phyloP scores from a whole-genome alignment of 371 early-diverging fungal species.

The Actinomucor elegans region DNA sequence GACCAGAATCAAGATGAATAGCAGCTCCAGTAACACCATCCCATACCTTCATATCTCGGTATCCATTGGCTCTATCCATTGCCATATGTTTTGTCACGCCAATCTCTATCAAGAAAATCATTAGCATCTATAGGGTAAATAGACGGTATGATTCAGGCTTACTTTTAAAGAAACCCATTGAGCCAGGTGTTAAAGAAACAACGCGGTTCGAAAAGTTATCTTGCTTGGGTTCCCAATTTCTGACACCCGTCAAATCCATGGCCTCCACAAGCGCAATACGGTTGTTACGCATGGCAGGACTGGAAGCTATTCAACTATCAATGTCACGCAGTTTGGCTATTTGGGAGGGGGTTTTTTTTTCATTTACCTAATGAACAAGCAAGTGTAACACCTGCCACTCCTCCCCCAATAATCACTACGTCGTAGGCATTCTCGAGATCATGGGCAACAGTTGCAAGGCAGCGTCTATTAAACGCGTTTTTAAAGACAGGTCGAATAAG shows the following conservation, averaged over 20 bases:
- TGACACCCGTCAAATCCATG: constrained; percentile 57
- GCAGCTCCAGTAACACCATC: constrained; percentile 70
- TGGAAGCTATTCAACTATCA: constrained; percentile 57
- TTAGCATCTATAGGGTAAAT: background rate
- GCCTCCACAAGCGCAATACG: constrained; percentile 77
- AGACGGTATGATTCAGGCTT: background rate
- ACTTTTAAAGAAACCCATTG: constrained; percentile 53
- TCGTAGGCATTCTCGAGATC: constrained; percentile 59
- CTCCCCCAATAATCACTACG: constrained; percentile 90
- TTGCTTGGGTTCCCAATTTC: constrained; percentile 45
- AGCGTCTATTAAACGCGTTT: constrained; percentile 1
- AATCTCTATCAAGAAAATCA: constrained; percentile 39
- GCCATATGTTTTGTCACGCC: constrained; percentile 66
- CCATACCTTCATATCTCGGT: constrained; percentile 73
- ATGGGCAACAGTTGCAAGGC: constrained; percentile 17
- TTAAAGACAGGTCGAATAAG: background rate
- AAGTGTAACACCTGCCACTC: constrained; percentile 86
- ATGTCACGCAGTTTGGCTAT: no score
- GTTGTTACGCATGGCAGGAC: constrained; percentile 49
- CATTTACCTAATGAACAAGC: constrained; percentile 77
- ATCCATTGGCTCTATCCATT: constrained; percentile 52
- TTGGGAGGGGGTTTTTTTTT: background rate
- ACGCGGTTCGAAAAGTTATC: constrained; percentile 75
- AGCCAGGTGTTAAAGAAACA: constrained; percentile 63
- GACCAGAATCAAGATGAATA: constrained; percentile 60